Evolutionary conservation across 2,329 filamentous ascomycete genomes (phyloP).

Genomic region (Rutstroemia sp.): DNA sequence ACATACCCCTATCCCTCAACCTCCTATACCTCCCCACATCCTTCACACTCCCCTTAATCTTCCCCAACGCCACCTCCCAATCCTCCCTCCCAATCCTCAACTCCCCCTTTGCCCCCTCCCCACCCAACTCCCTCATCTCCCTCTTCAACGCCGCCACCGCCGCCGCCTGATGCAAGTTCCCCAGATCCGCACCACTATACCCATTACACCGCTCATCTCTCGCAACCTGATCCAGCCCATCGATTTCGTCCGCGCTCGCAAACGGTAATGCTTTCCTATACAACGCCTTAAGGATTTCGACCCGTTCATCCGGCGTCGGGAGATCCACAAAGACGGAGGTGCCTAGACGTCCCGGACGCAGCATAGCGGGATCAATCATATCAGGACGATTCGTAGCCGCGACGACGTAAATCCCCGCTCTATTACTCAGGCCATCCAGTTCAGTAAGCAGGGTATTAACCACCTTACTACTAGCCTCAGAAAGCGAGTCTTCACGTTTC

Average conservation of each 20-base stretch:
- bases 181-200: conserved; percentile 65
- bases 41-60: conserved; percentile 30
- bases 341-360: conserved; percentile 83
- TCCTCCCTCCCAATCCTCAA: conserved; percentile 24
- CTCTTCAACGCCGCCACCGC: conserved; percentile 30
- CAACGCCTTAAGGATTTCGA: conserved; percentile 73
- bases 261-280: conserved; percentile 46
- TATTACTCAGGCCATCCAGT: conserved; percentile 74
- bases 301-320: conserved; percentile 69
- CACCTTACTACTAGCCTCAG: conserved; percentile 78
- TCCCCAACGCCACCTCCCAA: conserved; percentile 29
- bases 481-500: conserved; percentile 67
- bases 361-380: conserved; percentile 93
- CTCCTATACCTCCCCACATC: conserved; percentile 30
- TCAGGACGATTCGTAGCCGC: conserved; percentile 93
- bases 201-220: conserved; percentile 59
- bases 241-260: conserved; percentile 42
- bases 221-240: conserved; percentile 57
- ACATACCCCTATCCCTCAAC: conserved; percentile 31
- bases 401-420: conserved; percentile 86
- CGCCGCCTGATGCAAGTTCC: conserved; percentile 39
- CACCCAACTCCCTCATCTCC: conserved; percentile 16
- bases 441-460: conserved; percentile 95
- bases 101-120: conserved; percentile 7
- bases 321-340: conserved; percentile 85